Evolutionary conservation across 768 basidiomycete species (phyloP).

Genomic region (Tricholomella constricta): DNA sequence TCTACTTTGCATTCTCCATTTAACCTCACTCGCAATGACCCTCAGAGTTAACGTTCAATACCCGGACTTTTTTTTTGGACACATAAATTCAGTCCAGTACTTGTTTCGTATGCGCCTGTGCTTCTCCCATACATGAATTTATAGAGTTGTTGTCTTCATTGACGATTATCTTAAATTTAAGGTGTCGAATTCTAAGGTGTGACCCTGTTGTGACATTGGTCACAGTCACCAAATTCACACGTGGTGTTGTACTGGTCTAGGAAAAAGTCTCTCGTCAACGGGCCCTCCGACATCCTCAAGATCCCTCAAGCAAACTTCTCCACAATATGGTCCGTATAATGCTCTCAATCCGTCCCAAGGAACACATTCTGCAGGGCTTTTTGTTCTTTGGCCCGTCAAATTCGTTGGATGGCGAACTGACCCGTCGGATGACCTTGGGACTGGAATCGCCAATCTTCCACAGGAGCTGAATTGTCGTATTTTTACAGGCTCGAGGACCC

Average conservation of each 20-base stretch:
- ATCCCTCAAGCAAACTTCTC: slow-evolving; percentile 42
- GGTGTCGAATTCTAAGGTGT: background rate
- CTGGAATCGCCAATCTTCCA: slow-evolving; percentile 1
- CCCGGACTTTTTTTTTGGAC: slow-evolving; percentile 5
- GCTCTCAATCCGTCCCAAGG: slow-evolving; percentile 21
- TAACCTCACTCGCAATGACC: slow-evolving; percentile 10
- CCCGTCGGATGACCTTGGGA: slow-evolving; percentile 42
- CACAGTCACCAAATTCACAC: slow-evolving; percentile 36
- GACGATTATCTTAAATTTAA: no score
- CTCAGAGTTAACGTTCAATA: slow-evolving; percentile 15
- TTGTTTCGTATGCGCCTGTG: slow-evolving; percentile 1
- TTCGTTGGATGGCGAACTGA: slow-evolving; percentile 40
- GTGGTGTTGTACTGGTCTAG: slow-evolving; percentile 25
- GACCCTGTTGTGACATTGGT: slow-evolving; percentile 11
- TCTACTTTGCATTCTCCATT: slow-evolving; percentile 10
- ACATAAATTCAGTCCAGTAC: background rate
- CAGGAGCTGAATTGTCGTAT: slow-evolving; percentile 26
- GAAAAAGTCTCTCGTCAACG: slow-evolving; percentile 43
- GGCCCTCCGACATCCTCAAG: slow-evolving; percentile 46
- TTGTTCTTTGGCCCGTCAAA: slow-evolving; percentile 16
- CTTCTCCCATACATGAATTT: background rate
- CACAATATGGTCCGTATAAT: slow-evolving; percentile 50
- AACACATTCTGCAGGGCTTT: slow-evolving; percentile 22
- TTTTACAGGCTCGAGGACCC: slow-evolving; percentile 86
- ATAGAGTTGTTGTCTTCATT: no score